Base-by-base conservation (phyloP, 2,329 filamentous ascomycete species). In the Ramichloridium luteum region DNA sequence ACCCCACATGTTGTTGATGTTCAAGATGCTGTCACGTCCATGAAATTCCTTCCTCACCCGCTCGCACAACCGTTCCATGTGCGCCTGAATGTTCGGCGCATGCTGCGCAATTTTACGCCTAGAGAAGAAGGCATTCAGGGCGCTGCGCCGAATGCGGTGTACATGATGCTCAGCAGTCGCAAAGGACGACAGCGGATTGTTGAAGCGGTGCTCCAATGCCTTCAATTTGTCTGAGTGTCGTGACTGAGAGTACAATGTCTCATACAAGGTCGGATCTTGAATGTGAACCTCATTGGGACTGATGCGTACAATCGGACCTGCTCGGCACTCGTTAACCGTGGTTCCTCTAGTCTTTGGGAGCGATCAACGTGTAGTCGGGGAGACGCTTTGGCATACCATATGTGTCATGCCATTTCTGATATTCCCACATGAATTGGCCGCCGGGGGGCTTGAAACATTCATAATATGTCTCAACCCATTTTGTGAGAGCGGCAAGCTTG, bases 111-210 rank as follows among this genome's bases (percentile, higher is more conserved):
- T 20, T 6, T 30, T 31, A 10, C 37, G 31, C 23, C 35, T 41
- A 25, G 62, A 63, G 40, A 66, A 68, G 46, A 62, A 65, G 0
- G 49, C 53, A 33, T 54, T 61, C 28, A 67, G 36, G 2, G 58
- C 48, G 3, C 39, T 50, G 10, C 63, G 57, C 3, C 63, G 57
- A 12, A 53, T 45, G 2, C 59, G 56, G 37, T 67, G 64, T 34
- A 1, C 48, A 47, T 16, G 27, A 20, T 9, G 25, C 13, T 23
- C 22, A 13, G 10, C 31, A 12, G 25, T 30, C 16, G 28, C 34
- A 22, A 34, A 29, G 26, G 15, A 28, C 11, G 22, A 32, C n/a
- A n/a, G n/a, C n/a, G n/a, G n/a, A n/a, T n/a, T n/a, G 10, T 26
- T 25, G 17, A 34, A 30, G 17, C 32, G n/a, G n/a, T 34, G 17